Evolutionary conservation across 495 filamentous ascomycete genomes (phyloP), one percentile per base, ranked within the genome.

Genomic region (Hypomontagnella submonticulosa): DNA sequence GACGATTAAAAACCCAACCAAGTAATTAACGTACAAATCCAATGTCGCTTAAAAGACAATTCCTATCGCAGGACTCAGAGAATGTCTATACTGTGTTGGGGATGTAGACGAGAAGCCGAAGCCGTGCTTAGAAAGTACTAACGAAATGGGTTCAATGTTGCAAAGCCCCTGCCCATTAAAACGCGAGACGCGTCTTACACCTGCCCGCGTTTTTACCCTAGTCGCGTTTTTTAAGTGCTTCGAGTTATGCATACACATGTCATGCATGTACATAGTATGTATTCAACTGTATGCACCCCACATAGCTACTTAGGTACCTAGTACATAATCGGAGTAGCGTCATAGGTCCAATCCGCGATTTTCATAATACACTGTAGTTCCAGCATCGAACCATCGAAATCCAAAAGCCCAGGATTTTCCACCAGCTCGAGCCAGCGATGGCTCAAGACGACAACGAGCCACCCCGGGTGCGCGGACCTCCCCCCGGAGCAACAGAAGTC

Each of bases 401-500:
- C 20, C 37, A 36, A 27, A 2, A 46, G n/a, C 27, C 20, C 30
- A 56, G 23, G 4, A 19, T 37, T 7, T 23, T 27, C 33, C 7
- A 33, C 32, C 20, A 57, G 38, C 46, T 20, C 56, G 41, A 33
- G 19, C 47, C 47, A 30, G 41, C 32, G 4, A 73, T 73, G 71
- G 57, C 71, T 18, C 69, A 73, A 71, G 65, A 77, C 66, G 50
- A 65, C 34, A 67, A 69, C 33, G 46, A 67, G 4, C 62, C 64
- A 12, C 56, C 64, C 13, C 51, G 30, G 23, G 37, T 71, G 47
- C 73, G 71, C 30, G 75, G 75, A 13, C 70, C 73, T 41, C 76
- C 79, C 3, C 73, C 79, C 3, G 73, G 76, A 20, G 74, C 63
- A 13, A 74, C 74, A 13, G 71, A 67, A 46, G 60, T 74, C 13